Conservation (phyloP, 2,329 filamentous ascomycete genomes). For the Geosmithia flava region DNA sequence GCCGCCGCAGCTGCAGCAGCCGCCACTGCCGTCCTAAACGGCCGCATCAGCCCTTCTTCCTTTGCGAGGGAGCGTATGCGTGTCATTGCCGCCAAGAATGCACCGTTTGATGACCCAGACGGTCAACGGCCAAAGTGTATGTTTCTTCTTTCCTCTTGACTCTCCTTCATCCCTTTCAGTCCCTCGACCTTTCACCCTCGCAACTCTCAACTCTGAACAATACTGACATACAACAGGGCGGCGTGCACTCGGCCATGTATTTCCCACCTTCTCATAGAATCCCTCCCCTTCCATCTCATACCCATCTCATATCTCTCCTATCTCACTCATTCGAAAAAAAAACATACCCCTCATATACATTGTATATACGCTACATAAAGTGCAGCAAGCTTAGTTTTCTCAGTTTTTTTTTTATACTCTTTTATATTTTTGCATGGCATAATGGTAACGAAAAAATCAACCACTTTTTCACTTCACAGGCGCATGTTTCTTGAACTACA, state of each 20-base stretch:
- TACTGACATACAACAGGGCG: conserved; percentile 19
- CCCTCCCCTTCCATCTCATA: not conserved
- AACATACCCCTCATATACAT: no score
- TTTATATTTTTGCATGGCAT: not conserved
- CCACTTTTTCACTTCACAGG: no score
- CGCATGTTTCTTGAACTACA: no score
- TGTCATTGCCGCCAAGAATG: conserved; percentile 27
- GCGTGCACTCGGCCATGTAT: conserved; percentile 27
- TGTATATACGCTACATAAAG: not conserved
- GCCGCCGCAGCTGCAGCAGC: not conserved
- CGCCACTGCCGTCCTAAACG: conserved; percentile 9
- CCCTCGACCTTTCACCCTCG: not conserved
- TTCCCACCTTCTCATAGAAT: conserved; percentile 22
- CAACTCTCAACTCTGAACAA: not conserved
- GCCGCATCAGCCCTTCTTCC: conserved; percentile 27
- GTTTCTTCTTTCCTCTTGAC: conserved; percentile 6
- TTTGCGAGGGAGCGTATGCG: conserved; percentile 30
- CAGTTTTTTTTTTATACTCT: not conserved
- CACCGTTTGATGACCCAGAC: conserved; percentile 30
- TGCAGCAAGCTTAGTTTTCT: conserved; percentile 1
- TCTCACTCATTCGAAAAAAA: no score
- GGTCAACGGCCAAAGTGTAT: conserved; percentile 24
- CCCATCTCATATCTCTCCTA: not conserved
- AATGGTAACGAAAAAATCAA: no score
- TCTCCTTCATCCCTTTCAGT: not conserved